A percentile compares a stretch with the other conserved stretches of the same genome.
phyloP scores from a whole-genome alignment of 495 filamentous ascomycete genomes.

The Trypethelium eluteriae region DNA sequence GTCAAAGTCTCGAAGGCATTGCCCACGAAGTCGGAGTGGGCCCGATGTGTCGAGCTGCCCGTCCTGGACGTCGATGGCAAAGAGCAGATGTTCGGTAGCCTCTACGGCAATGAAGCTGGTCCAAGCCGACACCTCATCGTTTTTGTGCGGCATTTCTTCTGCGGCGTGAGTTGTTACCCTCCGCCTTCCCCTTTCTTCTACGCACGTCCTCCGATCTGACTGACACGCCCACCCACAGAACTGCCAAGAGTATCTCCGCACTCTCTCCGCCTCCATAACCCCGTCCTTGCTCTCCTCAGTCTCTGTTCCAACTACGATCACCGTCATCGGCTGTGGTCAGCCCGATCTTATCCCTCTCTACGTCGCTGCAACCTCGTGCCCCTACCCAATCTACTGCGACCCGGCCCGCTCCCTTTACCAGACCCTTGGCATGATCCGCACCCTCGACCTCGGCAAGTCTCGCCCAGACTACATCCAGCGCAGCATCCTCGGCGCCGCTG shows the following conservation, averaged over 20 bases:
- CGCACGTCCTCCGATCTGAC: background rate
- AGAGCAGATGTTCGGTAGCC: conserved; percentile 17
- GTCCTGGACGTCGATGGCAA: conserved; percentile 17
- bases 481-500: conserved; percentile 39
- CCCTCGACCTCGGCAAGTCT: conserved; percentile 51
- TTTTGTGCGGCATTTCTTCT: conserved; percentile 29
- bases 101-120: conserved; percentile 13
- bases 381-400: conserved; percentile 78
- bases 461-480: conserved; percentile 59
- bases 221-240: background rate
- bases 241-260: conserved; percentile 26
- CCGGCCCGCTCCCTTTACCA: conserved; percentile 62
- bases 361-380: conserved; percentile 39
- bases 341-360: conserved; percentile 21
- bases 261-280: conserved; percentile 17
- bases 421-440: conserved; percentile 61
- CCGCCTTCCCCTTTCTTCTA: background rate
- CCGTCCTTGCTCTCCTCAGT: conserved; percentile 12
- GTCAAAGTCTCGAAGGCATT: conserved; percentile 5
- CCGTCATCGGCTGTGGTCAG: conserved; percentile 27
- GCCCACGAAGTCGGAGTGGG: background rate
- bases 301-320: conserved; percentile 17
- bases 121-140: conserved; percentile 17
- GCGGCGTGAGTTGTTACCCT: conserved; percentile 13
- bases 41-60: background rate